Base-by-base conservation (phyloP, 345 rosid species). In the Crucihimalaya himalaica region DNA sequence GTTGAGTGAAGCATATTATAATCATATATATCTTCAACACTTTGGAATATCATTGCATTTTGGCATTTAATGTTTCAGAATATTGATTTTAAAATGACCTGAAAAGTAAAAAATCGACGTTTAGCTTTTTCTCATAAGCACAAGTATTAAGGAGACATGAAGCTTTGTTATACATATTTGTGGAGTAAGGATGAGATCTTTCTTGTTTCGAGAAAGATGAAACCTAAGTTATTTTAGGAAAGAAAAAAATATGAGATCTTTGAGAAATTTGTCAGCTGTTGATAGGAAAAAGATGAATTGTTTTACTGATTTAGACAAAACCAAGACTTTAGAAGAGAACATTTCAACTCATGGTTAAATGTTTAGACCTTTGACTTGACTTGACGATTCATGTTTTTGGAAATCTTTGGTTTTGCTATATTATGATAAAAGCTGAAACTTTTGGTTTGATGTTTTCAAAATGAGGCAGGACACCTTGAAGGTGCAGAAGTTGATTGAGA, bases 401-500 rank as follows among this genome's bases (percentile, higher is more conserved):
- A 63, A 48, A 64, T 46, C 47, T 60, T 57, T 42, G 68, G 11
- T 27, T 74, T 27, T 71, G 50, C 13, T 28, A 28, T 19, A 68
- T 55, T 20, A 8, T 58, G 74, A 32, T 63, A 42, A 63, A 72
- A 63, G 76, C 68, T 71, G 61, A 72, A 40, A 53, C 45, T 25
- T 27, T 54, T 27, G 19, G 57, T 71, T 43, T 39, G 50, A 19
- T 48, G 50, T 50, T 58, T 43, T 37, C 6, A 13, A 14, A 8
- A 40, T 50, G 62, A 39, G 27, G 37, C 86, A 89, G 95, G 43
- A 89, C 91, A 48, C 84, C n/a, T n/a, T 91, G 2, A 91, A 86
- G 39, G 85, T 84, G 32, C 96, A 89, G 85, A 89, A 84, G 82
- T 61, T 89, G 86, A 81, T 89, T n/a, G 90, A 87, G 85, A 89